Evolutionary conservation across 441 rosid genomes (phyloP), one percentile per base, ranked within the genome.

Genomic region (Populus hybrid): DNA sequence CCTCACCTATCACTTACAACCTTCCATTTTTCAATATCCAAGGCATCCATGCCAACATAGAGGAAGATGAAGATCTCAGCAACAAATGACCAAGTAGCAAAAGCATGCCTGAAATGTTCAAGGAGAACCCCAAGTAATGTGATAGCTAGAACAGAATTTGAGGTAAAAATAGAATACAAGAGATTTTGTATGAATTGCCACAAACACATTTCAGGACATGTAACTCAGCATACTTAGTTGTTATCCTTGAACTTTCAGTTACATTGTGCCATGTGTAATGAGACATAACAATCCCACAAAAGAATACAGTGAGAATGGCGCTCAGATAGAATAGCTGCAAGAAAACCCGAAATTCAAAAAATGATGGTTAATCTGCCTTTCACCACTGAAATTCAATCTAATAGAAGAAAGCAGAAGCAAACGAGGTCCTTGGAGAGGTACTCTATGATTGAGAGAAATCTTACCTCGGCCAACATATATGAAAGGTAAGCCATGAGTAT

Each of bases 221-320:
- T 57, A 69, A 38, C 40, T 63, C 10, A n/a, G 85, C 93, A 2
- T 88, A 96, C 99, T 90, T 94, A 1, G 98, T 93, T 23, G 98
- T 94, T 50, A 96, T 95, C 82, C 97, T 89, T 73, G 98, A 96
- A 70, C 96, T 89, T 77, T 92, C 91, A 26, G 98, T 93, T 79
- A 96, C 94, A 64, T 96, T 94, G 78, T 96, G 98, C 99, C 99
- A 94, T 20, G 99, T 94, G 78, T 94, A 96, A 72, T 94, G 98
- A 67, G 99, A 94, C 99, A 96, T 96, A 65, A 89, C 95, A 77
- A 96, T 96, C 79, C 99, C 99, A 71, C 98, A 94, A 77, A 96
- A 96, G 89, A 96, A 96, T n/a, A 96, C 97, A 0, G 98, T 94
- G 84, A 96, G 95, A 82, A 96, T 96, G 75, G 90, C 95, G 72